A percentile compares a stretch with the other conserved stretches of the same genome.
phyloP scores from a whole-genome alignment of 208 protist genomes.

The Blechomonas ayalai region DNA sequence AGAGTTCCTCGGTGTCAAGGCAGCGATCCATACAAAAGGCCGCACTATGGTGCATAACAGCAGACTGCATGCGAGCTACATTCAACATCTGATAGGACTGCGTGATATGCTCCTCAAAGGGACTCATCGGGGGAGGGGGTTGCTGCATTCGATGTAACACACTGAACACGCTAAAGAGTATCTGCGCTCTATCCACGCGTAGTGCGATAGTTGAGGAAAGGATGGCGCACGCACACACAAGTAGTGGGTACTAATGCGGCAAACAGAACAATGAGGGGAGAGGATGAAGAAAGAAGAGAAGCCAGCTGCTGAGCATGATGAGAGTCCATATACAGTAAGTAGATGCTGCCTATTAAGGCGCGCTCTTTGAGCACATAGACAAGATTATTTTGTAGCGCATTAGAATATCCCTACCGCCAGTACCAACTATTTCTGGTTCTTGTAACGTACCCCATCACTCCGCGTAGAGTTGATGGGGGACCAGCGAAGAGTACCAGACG shows the following conservation, averaged over 20 bases:
- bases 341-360: no score
- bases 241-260: background rate
- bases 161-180: no score
- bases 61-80: constrained; percentile 39
- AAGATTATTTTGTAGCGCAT: no score
- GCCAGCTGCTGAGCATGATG: no score
- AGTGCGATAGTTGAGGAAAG: background rate
- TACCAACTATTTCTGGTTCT: no score
- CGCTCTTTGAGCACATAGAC: no score
- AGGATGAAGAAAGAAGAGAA: constrained; percentile 3
- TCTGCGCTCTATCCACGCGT: background rate
- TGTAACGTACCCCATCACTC: no score
- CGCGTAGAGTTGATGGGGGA: no score
- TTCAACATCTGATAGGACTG: constrained; percentile 59
- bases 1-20: constrained; percentile 83
- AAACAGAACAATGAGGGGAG: constrained; percentile 1
- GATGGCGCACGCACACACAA: background rate
- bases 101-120: constrained; percentile 64
- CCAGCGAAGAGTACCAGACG: no score
- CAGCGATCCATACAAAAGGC: constrained; percentile 72
- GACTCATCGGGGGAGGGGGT: constrained; percentile 48
- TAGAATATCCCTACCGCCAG: no score
- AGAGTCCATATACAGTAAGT: no score
- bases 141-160: constrained; percentile 41
- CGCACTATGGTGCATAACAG: constrained; percentile 37